phyloP scores from a whole-genome alignment of 1,284 basidiomycete genomes.

The Sporisorium sorghi region DNA sequence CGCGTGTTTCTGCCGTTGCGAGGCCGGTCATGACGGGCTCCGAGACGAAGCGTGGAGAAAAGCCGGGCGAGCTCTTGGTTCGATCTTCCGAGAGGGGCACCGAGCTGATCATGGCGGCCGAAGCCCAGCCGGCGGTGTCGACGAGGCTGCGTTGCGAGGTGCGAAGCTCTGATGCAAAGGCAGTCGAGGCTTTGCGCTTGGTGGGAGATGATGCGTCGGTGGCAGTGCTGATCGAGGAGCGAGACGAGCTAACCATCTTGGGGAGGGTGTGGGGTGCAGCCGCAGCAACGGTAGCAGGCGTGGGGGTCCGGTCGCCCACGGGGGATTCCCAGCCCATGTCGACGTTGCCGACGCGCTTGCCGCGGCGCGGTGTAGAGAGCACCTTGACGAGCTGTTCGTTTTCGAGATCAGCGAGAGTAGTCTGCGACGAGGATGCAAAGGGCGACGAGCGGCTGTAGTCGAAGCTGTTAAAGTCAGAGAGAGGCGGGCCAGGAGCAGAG shows the following conservation, averaged over 20 bases:
- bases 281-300: conserved; percentile 21
- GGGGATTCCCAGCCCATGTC: conserved; percentile 55
- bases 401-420: conserved; percentile 45
- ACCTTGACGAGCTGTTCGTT: conserved; percentile 28
- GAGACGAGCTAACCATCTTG: conserved; percentile 14
- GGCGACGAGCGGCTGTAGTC: conserved; percentile 38
- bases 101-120: conserved; percentile 51
- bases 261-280: conserved; percentile 42
- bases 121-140: conserved; percentile 49
- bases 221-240: conserved; percentile 1
- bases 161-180: conserved; percentile 45
- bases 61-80: conserved; percentile 37
- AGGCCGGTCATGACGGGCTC: conserved; percentile 29
- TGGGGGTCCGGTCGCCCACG: conserved; percentile 27
- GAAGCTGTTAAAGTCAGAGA: conserved; percentile 11
- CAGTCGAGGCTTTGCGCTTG: conserved; percentile 49
- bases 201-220: conserved; percentile 21
- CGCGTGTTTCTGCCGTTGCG: conserved; percentile 26
- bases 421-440: conserved; percentile 40
- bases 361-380: conserved; percentile 48
- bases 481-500: conserved; percentile 6
- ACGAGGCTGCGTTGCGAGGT: conserved; percentile 47
- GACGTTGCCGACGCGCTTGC: conserved; percentile 50
- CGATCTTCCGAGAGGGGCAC: conserved; percentile 33
- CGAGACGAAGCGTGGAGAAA: conserved; percentile 33